Percentiles rank a stretch among this genome's conserved stretches.
phyloP scores from a whole-genome alignment of 768 basidiomycete genomes.

The Cystobasidium tubakii region DNA sequence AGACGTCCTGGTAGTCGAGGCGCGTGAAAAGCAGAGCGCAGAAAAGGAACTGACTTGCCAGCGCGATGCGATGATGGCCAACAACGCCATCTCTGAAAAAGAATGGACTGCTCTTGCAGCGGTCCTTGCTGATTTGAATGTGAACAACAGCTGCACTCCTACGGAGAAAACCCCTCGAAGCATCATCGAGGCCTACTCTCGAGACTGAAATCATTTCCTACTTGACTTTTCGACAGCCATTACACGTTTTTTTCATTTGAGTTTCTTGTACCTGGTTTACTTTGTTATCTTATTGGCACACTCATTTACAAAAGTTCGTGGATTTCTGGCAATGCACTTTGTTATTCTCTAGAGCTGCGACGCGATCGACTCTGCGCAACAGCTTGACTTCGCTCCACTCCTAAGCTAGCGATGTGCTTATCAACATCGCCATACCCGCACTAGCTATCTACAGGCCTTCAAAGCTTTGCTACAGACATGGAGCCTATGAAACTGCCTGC shows the following conservation, averaged over 20 bases:
- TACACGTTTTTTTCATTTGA: not conserved
- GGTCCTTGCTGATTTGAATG: constrained; percentile 4
- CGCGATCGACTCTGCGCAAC: no score
- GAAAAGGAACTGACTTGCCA: constrained; percentile 26
- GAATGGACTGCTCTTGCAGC: constrained; percentile 19
- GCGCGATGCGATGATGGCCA: constrained; percentile 24
- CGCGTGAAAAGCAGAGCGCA: constrained; percentile 22
- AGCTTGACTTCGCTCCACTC: not conserved
- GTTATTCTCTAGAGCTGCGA: no score
- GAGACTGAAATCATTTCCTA: not conserved
- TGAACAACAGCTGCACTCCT: not conserved
- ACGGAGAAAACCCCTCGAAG: not conserved
- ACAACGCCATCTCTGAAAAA: not conserved
- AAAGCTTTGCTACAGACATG: not conserved
- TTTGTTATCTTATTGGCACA: not conserved
- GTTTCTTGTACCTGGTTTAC: not conserved
- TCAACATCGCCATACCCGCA: not conserved
- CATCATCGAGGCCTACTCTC: not conserved
- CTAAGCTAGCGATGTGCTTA: no score
- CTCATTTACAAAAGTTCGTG: not conserved
- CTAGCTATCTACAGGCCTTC: not conserved
- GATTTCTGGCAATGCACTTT: no score
- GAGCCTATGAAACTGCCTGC: not conserved
- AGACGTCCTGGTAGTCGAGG: constrained; percentile 21
- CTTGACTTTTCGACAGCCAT: not conserved